Evolutionary conservation across 768 basidiomycete species (phyloP), one percentile per base, ranked within the genome.

Genomic region (Mycena kentingensis): DNA sequence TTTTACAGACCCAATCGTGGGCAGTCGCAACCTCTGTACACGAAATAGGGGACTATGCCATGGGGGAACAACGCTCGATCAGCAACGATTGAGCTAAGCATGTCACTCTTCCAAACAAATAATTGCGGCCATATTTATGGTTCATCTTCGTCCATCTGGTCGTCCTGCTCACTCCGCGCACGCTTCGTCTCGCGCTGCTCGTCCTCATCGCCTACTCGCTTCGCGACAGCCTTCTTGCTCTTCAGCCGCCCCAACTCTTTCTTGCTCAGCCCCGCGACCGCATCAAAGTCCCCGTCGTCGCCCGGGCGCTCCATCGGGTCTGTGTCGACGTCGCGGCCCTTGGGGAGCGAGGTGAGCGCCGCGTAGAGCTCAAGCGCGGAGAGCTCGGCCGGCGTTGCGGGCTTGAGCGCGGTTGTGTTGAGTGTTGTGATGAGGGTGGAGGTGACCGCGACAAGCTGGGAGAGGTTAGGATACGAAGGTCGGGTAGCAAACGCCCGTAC

Each of bases 301-400:
- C 47, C 57, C 10, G 69, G 70, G 4, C 67, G 65, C 35, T 68
- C 66, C 56, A 71, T 72, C n/a, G 68, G 70, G 45, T 77, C 75
- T 47, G 75, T 73, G 32, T 77, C 77, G 4, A 62, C 69, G 28
- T 80, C 77, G 18, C 72, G 65, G 51, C 77, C 74, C 62, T 90
- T 90, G 3, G 88, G 87, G 53, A 90, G 70, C 19, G 77, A 73
- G 0, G 71, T 67, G 25, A 90, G 72, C 44, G 76, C 72, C 2
- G 72, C 68, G 60, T 91, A 91, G 2, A 90, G 68, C 46, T 87
- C 83, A 1, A 90, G 71, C 3, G 67, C 62, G 48, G 78, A 72
- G 4, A 86, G 63, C 15, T 83, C 81, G 8, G 73, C 73, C 3
- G 63, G 47, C 0, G 76, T 73, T 5, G 83, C 84, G 87, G 62